A percentile compares a stretch with the other conserved stretches of the same genome.
Evolutionary conservation across 306 rosid species (phyloP).

Genomic region (Fagus sylvatica): DNA sequence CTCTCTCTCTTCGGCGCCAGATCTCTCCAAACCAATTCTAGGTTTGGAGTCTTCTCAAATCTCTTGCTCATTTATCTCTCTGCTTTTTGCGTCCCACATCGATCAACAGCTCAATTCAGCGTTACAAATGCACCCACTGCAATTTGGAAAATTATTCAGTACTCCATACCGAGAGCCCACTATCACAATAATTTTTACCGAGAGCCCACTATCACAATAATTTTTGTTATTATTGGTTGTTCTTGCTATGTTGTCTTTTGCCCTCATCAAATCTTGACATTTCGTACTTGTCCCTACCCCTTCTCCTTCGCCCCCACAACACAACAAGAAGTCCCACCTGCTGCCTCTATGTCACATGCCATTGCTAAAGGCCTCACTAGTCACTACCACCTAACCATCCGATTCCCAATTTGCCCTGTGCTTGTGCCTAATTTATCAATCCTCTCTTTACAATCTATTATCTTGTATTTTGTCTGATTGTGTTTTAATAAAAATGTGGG

Average conservation of each 20-base stretch:
- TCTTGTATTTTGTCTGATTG: too few species aligned
- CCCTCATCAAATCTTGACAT: constrained; percentile 28
- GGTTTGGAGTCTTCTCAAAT: too few species aligned
- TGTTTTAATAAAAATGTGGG: too few species aligned
- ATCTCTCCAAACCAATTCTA: too few species aligned
- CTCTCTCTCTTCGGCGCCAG: too few species aligned
- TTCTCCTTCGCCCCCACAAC: constrained; percentile 13
- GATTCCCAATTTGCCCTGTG: constrained; percentile 67
- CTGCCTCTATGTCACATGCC: constrained; percentile 19
- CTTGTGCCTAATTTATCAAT: constrained; percentile 53
- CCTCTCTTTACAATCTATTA: constrained; percentile 32
- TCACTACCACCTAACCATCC: constrained; percentile 63
- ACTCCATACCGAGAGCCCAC: neutral
- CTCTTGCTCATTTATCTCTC: too few species aligned
- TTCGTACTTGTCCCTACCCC: constrained; percentile 34
- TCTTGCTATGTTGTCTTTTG: neutral
- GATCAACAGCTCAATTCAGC: constrained; percentile 42
- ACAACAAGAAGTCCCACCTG: constrained; percentile 3
- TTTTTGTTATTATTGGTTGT: neutral
- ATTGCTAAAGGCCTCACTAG: constrained; percentile 22
- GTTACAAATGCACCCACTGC: neutral
- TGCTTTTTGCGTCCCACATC: constrained; percentile 21
- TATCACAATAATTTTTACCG: too few species aligned
- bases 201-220: neutral
- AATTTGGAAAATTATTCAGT: too few species aligned